Evolutionary conservation across 2,329 filamentous ascomycete species (phyloP), one percentile per base, ranked within the genome.

Genomic region (Phyllosticta ampelicida): DNA sequence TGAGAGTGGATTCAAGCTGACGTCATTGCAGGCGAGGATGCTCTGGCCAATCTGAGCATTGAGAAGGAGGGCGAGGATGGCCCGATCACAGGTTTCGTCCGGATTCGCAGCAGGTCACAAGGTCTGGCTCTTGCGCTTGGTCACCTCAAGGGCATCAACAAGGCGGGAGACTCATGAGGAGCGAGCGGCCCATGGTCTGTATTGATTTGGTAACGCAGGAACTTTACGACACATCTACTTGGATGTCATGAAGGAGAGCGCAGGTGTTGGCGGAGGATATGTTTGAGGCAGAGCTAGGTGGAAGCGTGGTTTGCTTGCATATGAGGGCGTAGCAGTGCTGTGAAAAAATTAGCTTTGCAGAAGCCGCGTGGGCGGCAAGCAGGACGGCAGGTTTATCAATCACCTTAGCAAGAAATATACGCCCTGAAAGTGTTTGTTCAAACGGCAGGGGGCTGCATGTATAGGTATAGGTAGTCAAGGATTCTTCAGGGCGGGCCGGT

Each of bases 61-160:
- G 94, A 99, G 75, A 92, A 96, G 77, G 91, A 97, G 72, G 91
- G 90, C 60, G 90, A 96, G 23, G 87, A 96, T 68, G 94, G 94
- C 21, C 90, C 90, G 5, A 92, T 99, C 62, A 96, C 92, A 49
- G 94, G 94, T 51, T 99, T 99, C 73, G 91, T 99, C 63, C 86
- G 94, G 71, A 99, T 99, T 82, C 86, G 94, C 75, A 96, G 91
- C 78, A 87, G 94, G 71, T 96, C 90, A 44, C 94, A 99, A 77
- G 94, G 94, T 53, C 78, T 99, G 68, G 94, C 94, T 10, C 78
- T 99, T 65, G 96, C 92, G 75, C 78, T 99, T 63, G 94, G 94
- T 29, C 95, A 90, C 54, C 78, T 99, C 68, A 99, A 97, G 77
- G 94, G 94, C 1, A 77, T 99, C 62, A 96, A 91, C 63, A 73